Evolutionary conservation across 805 yeast genomes (phyloP).

Genomic region (Debaryomyces castellii): DNA sequence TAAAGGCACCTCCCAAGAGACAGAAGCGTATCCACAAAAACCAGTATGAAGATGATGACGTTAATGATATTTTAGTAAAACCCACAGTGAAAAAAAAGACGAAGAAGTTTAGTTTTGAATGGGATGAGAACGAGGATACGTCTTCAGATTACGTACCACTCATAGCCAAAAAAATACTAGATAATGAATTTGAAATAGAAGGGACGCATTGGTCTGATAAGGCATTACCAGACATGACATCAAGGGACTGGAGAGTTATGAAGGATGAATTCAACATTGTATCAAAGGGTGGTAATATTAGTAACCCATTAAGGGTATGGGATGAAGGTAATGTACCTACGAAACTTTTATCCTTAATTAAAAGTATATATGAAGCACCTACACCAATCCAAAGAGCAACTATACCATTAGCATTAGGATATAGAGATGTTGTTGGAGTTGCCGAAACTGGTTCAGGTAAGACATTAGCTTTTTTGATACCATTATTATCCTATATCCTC

Average conservation of each 20-base stretch:
- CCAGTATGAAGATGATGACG: not conserved
- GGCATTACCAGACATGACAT: constrained; percentile 59
- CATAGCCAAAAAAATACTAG: constrained; percentile 16
- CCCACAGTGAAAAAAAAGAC: constrained; percentile 6
- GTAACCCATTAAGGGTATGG: constrained; percentile 76
- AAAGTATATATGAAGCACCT: constrained; percentile 56
- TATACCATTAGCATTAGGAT: constrained; percentile 63
- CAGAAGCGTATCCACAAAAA: not conserved
- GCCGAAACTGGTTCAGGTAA: constrained; percentile 98
- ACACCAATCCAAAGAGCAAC: constrained; percentile 92
- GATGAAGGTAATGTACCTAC: constrained; percentile 50
- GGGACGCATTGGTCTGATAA: constrained; percentile 69
- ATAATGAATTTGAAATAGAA: constrained; percentile 10
- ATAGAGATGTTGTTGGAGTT: constrained; percentile 77
- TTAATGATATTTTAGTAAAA: constrained; percentile 3
- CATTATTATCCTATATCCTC: constrained; percentile 57
- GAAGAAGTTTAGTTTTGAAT: constrained; percentile 59
- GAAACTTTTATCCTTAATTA: constrained; percentile 24
- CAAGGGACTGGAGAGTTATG: constrained; percentile 87
- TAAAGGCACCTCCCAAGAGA: not conserved
- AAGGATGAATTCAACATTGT: constrained; percentile 73
- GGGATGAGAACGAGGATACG: constrained; percentile 74
- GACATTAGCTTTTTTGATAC: constrained; percentile 79
- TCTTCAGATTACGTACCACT: constrained; percentile 43
- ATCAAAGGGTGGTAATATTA: constrained; percentile 44